Evolutionary conservation across 2,329 filamentous ascomycete genomes (phyloP).

Genomic region (Rhexocercosporidium sp.): DNA sequence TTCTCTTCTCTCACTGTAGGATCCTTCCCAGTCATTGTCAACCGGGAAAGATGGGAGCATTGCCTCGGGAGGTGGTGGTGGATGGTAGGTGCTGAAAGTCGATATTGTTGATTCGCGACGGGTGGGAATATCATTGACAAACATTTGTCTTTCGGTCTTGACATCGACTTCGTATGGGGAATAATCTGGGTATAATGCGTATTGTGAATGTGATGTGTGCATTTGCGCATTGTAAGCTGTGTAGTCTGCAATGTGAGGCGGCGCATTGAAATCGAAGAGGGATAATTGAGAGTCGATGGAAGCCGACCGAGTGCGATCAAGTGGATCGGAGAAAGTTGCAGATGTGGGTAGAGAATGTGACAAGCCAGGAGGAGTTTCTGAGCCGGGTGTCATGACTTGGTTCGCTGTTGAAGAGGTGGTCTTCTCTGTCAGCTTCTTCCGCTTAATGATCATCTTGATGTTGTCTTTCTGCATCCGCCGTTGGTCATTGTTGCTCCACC

Average conservation of each 20-base stretch:
- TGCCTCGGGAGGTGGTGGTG: constrained; percentile 73
- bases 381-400: constrained; percentile 53
- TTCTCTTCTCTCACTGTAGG: constrained; percentile 71
- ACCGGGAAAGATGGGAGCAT: constrained; percentile 67
- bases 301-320: constrained; percentile 73
- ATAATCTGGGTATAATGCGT: constrained; percentile 58
- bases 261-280: constrained; percentile 74
- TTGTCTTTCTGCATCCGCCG: constrained; percentile 87
- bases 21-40: constrained; percentile 75
- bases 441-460: constrained; percentile 98
- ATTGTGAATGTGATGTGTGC: constrained; percentile 56
- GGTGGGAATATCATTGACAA: constrained; percentile 87
- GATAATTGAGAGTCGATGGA: constrained; percentile 84
- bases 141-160: constrained; percentile 94
- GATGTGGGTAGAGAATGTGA: constrained; percentile 84
- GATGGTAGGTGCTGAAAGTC: constrained; percentile 90
- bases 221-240: constrained; percentile 67
- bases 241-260: constrained; percentile 58
- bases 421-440: constrained; percentile 94
- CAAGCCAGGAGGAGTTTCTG: constrained; percentile 74
- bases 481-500: constrained; percentile 95
- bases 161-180: constrained; percentile 93
- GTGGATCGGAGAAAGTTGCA: constrained; percentile 77
- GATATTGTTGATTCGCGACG: constrained; percentile 86
- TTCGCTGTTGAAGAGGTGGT: constrained; percentile 56